These are phyloP conservation scores for Exserohilum rostratum DNA, from an alignment of 2,329 filamentous ascomycete species.

Conservation along the genomic window DNA sequence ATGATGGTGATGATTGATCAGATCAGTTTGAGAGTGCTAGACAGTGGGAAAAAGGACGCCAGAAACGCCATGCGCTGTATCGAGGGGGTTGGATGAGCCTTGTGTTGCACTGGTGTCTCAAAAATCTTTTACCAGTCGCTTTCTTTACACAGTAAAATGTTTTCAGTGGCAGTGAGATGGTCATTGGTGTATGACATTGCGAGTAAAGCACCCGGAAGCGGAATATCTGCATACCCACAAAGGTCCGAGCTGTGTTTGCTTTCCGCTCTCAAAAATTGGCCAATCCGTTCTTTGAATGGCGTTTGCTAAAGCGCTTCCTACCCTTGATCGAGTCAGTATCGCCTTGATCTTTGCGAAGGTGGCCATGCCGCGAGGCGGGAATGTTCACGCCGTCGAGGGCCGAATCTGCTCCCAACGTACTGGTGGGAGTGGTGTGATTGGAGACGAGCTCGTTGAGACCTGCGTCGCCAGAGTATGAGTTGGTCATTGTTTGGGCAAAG, in stretches of 20 bases:
- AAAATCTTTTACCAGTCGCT: not conserved
- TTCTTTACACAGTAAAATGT: not conserved
- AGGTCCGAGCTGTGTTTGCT: not conserved
- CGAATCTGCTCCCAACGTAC: slow-evolving; percentile 68
- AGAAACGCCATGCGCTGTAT: slow-evolving; percentile 11
- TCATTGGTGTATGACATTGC: slow-evolving; percentile 7
- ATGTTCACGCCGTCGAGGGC: slow-evolving; percentile 54
- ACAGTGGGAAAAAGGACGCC: slow-evolving; percentile 11
- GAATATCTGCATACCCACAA: not conserved
- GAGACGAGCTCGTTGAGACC: slow-evolving; percentile 53
- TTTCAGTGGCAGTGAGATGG: not conserved
- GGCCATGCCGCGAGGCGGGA: slow-evolving; percentile 59
- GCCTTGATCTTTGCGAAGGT: slow-evolving; percentile 54
- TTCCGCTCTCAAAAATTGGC: slow-evolving; percentile 72
- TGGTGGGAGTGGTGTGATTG: slow-evolving; percentile 75
- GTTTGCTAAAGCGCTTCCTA: slow-evolving; percentile 79
- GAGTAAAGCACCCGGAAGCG: slow-evolving; percentile 6
- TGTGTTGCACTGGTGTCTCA: not conserved
- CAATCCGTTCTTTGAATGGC: slow-evolving; percentile 92
- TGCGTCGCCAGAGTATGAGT: slow-evolving; percentile 66
- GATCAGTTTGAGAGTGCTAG: not conserved
- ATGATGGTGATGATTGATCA: not conserved
- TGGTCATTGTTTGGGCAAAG: slow-evolving; percentile 70
- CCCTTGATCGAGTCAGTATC: slow-evolving; percentile 63
- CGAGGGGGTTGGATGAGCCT: slow-evolving; percentile 2